phyloP scores from a whole-genome alignment of 2,329 filamentous ascomycete species.

The Phoma sp. region DNA sequence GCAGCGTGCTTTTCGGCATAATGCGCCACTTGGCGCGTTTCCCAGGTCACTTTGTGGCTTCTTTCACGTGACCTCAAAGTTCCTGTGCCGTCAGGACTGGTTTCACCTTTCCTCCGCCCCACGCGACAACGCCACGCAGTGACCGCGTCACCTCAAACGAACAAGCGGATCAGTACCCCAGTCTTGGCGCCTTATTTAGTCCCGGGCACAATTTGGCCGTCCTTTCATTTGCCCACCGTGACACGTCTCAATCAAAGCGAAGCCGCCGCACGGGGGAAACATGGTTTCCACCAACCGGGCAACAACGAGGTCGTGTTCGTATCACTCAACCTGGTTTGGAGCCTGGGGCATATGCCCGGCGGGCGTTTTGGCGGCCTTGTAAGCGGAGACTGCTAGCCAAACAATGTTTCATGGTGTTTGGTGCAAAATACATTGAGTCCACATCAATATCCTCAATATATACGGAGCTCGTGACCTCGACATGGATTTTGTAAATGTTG shows the following conservation, averaged over 20 bases:
- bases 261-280: slow-evolving; percentile 1
- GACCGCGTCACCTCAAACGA: slow-evolving; percentile 1
- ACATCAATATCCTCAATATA: slow-evolving; percentile 1
- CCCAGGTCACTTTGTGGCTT: too few relatives aligned
- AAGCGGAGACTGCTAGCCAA: background rate
- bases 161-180: slow-evolving; percentile 8
- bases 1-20: background rate
- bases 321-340: background rate
- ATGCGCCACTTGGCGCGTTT: background rate
- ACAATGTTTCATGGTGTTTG: slow-evolving; percentile 4
- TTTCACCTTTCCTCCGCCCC: background rate
- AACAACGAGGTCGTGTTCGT: background rate
- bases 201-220: slow-evolving; percentile 17
- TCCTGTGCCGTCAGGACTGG: too few relatives aligned
- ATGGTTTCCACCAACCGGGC: slow-evolving; percentile 16
- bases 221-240: slow-evolving; percentile 28
- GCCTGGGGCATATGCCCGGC: slow-evolving; percentile 1
- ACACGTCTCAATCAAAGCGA: slow-evolving; percentile 21
- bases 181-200: slow-evolving; percentile 1
- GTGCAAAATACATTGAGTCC: slow-evolving; percentile 12
- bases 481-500: background rate
- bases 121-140: background rate
- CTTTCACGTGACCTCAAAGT: too few relatives aligned
- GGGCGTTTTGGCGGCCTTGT: background rate
- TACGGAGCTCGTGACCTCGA: background rate